Evolutionary conservation across 257 asterid genomes (phyloP), one percentile per base, ranked within the genome.

Genomic region (Solanum medicagineum): DNA sequence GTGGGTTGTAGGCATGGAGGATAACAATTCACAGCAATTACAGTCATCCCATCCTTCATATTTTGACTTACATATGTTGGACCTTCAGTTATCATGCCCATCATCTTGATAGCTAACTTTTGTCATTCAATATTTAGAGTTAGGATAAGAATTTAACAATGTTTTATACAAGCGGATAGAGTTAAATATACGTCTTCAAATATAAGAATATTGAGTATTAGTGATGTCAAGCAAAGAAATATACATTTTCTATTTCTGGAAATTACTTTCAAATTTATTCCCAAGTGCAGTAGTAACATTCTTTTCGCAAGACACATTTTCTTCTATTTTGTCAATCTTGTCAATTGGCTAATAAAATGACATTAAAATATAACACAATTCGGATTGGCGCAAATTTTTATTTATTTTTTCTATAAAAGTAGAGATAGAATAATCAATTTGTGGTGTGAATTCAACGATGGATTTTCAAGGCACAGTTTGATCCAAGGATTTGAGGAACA

Each of bases 401-500:
- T 26, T 26, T 17, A 1, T 51, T 8, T 32, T 32, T 32, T 32
- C 36, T 32, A 32, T 2, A 32, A 32, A 32, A 32, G 36, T 32
- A 32, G 4, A 32, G 36, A 32, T 32, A 32, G 36, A 32, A 32
- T 32, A 32, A 32, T 32, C 4, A 66, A 66, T 7, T 29, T 32
- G 75, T 6, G 47, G 24, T 32, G 7, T 1, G 12, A 32, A 68
- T 8, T 32, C 32, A 16, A 66, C 93, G 60, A 24, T 5, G 93
- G 93, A 29, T 53, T 65, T 56, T 88, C 26, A 9, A 94, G 94
- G 94, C 96, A 93, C 32, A 87, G 68, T 5, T 71, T 81, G 0
- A 90, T 26, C 92, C 94, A 92, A 11, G 94, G 96, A 85, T 89
- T 85, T 20, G 94, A 93, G 96, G 75, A 93, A 87, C 4, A 83